Evolutionary conservation across 2,329 filamentous ascomycete genomes (phyloP).

Genomic region (Tolypocladium amazonense): DNA sequence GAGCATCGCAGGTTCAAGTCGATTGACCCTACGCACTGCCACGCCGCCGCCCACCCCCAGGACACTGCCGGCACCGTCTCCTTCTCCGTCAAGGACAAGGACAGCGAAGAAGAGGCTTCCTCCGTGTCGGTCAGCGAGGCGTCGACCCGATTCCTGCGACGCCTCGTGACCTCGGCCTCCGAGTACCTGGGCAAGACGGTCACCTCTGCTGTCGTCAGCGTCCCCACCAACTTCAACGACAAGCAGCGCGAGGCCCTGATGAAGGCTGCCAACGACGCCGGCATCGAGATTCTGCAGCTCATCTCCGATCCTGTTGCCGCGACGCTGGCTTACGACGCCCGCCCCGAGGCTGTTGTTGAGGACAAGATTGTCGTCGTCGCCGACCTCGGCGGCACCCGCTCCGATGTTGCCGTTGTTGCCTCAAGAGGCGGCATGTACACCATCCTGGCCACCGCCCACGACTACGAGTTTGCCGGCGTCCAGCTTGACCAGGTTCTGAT

Average conservation of each 20-base stretch:
- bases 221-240: conserved; percentile 88
- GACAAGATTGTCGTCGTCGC: conserved; percentile 91
- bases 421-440: conserved; percentile 95
- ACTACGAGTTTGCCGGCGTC: conserved; percentile 84
- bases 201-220: conserved; percentile 86
- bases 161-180: conserved; percentile 71
- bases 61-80: conserved; percentile 61
- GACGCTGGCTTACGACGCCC: conserved; percentile 82
- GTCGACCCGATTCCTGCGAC: conserved; percentile 72
- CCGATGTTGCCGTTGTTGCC: conserved; percentile 82
- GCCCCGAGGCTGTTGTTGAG: conserved; percentile 56
- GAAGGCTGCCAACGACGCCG: conserved; percentile 68
- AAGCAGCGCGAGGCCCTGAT: conserved; percentile 74
- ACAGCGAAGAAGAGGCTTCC: conserved; percentile 49
- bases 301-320: conserved; percentile 87
- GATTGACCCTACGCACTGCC: conserved; percentile 91
- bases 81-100: conserved; percentile 76
- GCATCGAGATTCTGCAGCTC: conserved; percentile 82
- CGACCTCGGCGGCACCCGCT: conserved; percentile 85
- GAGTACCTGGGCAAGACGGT: conserved; percentile 91
- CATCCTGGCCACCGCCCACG: conserved; percentile 83
- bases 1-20: conserved; percentile 60
- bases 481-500: conserved; percentile 85
- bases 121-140: conserved; percentile 70
- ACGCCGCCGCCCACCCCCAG: conserved; percentile 83